Conservation (phyloP, 805 yeast genomes). For the Candida boidinii region DNA sequence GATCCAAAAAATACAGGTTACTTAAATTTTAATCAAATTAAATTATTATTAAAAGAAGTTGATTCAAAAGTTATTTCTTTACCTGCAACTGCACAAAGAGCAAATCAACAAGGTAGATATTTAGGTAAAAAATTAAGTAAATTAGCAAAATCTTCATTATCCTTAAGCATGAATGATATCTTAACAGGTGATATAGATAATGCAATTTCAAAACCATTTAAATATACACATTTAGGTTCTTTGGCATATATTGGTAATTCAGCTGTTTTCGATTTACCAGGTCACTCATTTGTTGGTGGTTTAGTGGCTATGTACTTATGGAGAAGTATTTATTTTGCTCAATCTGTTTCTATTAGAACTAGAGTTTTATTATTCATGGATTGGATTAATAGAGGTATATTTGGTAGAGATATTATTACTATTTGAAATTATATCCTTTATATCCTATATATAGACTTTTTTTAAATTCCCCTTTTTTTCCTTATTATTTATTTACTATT, state of each 20-base stretch:
- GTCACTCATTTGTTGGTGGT: constrained; percentile 56
- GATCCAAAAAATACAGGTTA: constrained; percentile 39
- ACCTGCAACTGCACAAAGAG: constrained; percentile 72
- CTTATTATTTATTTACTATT: background rate
- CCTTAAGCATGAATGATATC: constrained; percentile 34
- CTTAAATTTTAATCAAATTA: constrained; percentile 44
- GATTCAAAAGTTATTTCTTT: constrained; percentile 58
- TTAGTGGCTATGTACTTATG: constrained; percentile 63
- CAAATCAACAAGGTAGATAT: constrained; percentile 63
- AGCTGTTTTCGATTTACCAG: constrained; percentile 60
- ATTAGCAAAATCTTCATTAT: constrained; percentile 36
- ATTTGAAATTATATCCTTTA: background rate
- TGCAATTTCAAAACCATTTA: constrained; percentile 47
- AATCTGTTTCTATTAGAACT: constrained; percentile 55
- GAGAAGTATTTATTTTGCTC: constrained; percentile 65
- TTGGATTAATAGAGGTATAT: constrained; percentile 56
- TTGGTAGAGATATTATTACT: constrained; percentile 38
- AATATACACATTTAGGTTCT: constrained; percentile 56
- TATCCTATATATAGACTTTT: background rate
- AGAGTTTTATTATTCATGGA: constrained; percentile 58
- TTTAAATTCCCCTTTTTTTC: background rate
- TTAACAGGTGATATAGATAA: constrained; percentile 50
- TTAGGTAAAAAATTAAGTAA: constrained; percentile 51
- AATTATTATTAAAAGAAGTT: constrained; percentile 40
- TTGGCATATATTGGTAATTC: constrained; percentile 64